Base-by-base conservation (phyloP, 1,284 basidiomycete genomes). In the Tremellales sp. region DNA sequence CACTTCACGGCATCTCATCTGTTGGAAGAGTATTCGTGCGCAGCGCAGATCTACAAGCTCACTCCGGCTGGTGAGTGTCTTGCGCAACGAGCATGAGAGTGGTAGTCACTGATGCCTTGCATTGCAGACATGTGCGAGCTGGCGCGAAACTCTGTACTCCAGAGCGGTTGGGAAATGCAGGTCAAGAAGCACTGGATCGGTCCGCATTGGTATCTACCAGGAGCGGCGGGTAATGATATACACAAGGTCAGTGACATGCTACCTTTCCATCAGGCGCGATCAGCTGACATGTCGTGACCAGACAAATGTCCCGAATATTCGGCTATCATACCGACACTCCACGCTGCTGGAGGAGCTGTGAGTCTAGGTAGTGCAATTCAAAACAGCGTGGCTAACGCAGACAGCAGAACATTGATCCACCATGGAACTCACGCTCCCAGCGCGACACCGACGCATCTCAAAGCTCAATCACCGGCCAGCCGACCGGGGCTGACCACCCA, bases 111-210 rank as follows among this genome's bases (percentile, higher is more conserved):
- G n/a, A n/a, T n/a, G n/a, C n/a, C n/a, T n/a, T n/a, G n/a, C n/a
- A n/a, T n/a, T n/a, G n/a, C 76, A 16, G 78, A 79, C 58, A 80
- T 81, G 79, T 81, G 79, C 38, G 94, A 99, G 74, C 80, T 98
- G 22, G 94, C 95, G 16, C 82, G 94, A 38, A 98, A 97, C 74
- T 93, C 89, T 2, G 94, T 97, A 28, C 77, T 91, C 44, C 95
- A 98, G 70, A 92, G 87, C 56, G 95, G 95, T 1, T 99, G 97
- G 73, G 95, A 99, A 74, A 97, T 97, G 91, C 87, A 95, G 71
- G 74, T 97, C 63, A 98, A 98, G 75, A 83, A 91, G 13, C 95
- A 97, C 71, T 98, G 95, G 94, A 77, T 95, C 3, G 91, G 92
- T 0, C 79, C 85, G 53, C 76, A 86, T 53, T 97, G 90, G 86